Conservation (phyloP, 2,329 filamentous ascomycete genomes). For the Sporothrix phasma region DNA sequence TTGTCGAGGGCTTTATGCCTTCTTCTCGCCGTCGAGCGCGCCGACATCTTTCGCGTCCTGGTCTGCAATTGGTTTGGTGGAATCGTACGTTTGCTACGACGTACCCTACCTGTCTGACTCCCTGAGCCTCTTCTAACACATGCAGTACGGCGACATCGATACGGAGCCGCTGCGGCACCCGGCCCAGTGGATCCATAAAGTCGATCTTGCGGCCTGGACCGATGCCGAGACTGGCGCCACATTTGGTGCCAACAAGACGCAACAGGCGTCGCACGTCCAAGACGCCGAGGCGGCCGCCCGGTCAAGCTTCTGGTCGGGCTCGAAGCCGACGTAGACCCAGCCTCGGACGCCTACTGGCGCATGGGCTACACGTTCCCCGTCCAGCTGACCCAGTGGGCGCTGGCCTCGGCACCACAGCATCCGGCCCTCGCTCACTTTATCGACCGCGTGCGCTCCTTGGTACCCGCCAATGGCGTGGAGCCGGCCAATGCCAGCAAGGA, state of each 20-base stretch:
- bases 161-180: slow-evolving; percentile 4
- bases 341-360: slow-evolving; percentile 2
- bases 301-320: not conserved
- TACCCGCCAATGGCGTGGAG: not conserved
- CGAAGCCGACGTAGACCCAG: slow-evolving; percentile 3
- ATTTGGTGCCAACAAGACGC: not conserved
- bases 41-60: slow-evolving; percentile 3
- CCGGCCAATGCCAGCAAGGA: not conserved
- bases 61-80: slow-evolving; percentile 5
- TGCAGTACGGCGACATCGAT: not conserved
- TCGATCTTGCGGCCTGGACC: not conserved
- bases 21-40: not conserved
- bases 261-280: too few relatives aligned
- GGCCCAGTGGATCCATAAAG: not conserved
- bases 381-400: slow-evolving; percentile 2
- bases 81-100: not conserved
- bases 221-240: not conserved
- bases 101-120: not conserved
- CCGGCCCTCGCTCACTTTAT: not conserved
- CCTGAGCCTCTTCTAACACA: not conserved
- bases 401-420: not conserved
- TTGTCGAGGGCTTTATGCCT: not conserved
- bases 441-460: not conserved
- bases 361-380: slow-evolving; percentile 4
- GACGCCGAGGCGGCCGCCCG: not conserved